Evolutionary conservation across 2,329 filamentous ascomycete genomes (phyloP).

Genomic region (Mariannaea elegans): DNA sequence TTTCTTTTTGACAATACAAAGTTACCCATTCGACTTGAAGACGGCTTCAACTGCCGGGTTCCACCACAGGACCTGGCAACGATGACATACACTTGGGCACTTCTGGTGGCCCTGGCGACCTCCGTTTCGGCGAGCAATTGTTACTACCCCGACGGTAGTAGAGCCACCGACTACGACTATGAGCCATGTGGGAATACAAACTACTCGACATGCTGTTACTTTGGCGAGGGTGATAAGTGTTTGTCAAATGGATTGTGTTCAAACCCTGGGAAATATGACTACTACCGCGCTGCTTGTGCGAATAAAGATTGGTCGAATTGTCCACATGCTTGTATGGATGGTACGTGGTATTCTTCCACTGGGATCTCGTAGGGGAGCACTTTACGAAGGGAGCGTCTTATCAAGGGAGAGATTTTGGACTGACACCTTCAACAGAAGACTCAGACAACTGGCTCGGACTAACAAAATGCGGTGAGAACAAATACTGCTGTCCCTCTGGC

Average conservation of each 20-base stretch:
- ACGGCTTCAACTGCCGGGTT: no score
- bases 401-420: no score
- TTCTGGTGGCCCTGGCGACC: slow-evolving; percentile 2
- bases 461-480: slow-evolving; percentile 26
- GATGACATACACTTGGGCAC: slow-evolving; percentile 18
- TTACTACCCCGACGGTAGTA: slow-evolving; percentile 35
- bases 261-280: slow-evolving; percentile 23
- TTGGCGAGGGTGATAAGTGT: slow-evolving; percentile 34
- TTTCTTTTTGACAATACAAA: no score
- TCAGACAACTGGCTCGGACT: slow-evolving; percentile 26
- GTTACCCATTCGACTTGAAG: no score
- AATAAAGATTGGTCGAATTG: slow-evolving; percentile 36
- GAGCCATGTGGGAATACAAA: slow-evolving; percentile 29
- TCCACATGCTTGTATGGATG: slow-evolving; percentile 31
- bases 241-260: slow-evolving; percentile 32
- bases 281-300: slow-evolving; percentile 34
- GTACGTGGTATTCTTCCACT: slow-evolving; percentile 10
- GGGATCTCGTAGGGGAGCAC: background rate
- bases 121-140: slow-evolving; percentile 20
- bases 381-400: no score
- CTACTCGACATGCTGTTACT: slow-evolving; percentile 35
- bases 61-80: background rate
- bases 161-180: slow-evolving; percentile 34
- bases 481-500: slow-evolving; percentile 33
- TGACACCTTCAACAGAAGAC: slow-evolving; percentile 2